Conservation (phyloP, 768 basidiomycete species). For the Lentinula aciculospora region DNA sequence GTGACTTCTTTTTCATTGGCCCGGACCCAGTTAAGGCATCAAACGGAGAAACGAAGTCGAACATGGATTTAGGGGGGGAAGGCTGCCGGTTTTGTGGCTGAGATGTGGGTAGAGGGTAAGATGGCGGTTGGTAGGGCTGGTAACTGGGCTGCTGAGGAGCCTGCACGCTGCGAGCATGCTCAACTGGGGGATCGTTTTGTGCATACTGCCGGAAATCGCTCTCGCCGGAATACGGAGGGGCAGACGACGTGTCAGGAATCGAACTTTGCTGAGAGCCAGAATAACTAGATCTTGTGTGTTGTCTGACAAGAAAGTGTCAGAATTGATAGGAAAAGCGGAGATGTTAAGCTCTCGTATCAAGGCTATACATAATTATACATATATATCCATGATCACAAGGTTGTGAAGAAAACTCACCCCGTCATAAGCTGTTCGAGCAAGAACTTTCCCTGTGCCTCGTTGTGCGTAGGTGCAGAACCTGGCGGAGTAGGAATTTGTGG, state of each 20-base stretch:
- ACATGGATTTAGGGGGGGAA: slow-evolving; percentile 75
- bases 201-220: slow-evolving; percentile 41
- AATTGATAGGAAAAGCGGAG: slow-evolving; percentile 11
- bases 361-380: no score
- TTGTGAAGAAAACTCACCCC: slow-evolving; percentile 48
- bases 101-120: slow-evolving; percentile 31
- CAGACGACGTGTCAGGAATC: slow-evolving; percentile 30
- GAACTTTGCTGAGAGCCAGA: slow-evolving; percentile 39
- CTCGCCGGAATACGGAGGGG: slow-evolving; percentile 42
- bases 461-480: slow-evolving; percentile 51
- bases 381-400: no score
- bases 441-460: slow-evolving; percentile 67
- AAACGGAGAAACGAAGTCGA: slow-evolving; percentile 81
- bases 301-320: slow-evolving; percentile 25
- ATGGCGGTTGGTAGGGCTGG: slow-evolving; percentile 27
- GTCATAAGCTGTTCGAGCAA: slow-evolving; percentile 78
- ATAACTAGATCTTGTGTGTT: slow-evolving; percentile 45
- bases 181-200: slow-evolving; percentile 34
- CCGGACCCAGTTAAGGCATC: slow-evolving; percentile 57
- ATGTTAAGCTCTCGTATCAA: slow-evolving; percentile 9
- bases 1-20: slow-evolving; percentile 61
- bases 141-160: slow-evolving; percentile 11
- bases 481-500: slow-evolving; percentile 73
- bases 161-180: slow-evolving; percentile 33
- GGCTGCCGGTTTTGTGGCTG: slow-evolving; percentile 47